These are phyloP conservation scores for Litsea cubeba DNA, from an alignment of 164 flowering plant species.

Conservation along the genomic window DNA sequence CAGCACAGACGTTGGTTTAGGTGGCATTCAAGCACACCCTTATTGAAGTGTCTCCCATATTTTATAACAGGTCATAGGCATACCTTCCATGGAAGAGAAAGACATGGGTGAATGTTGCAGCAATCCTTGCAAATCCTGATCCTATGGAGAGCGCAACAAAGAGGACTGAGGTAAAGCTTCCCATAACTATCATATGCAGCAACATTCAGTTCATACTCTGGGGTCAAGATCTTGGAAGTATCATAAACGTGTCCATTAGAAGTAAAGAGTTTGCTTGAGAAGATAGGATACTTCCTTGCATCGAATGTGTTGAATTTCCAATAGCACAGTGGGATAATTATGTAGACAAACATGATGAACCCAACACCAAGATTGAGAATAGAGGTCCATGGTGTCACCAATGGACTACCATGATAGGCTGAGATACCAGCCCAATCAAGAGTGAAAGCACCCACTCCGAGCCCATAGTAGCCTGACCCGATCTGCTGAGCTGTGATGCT, in stretches of 20 bases:
- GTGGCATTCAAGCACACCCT: too few relatives aligned
- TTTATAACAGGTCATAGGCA: neutral
- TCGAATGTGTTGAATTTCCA: conserved; percentile 88
- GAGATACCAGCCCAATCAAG: conserved; percentile 97
- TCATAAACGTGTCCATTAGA: conserved; percentile 63
- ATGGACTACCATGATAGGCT: conserved; percentile 94
- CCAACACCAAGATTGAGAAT: conserved; percentile 56
- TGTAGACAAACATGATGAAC: conserved; percentile 84
- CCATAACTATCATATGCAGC: conserved; percentile 72
- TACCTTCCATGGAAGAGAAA: conserved; percentile 87
- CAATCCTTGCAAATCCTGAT: conserved; percentile 83
- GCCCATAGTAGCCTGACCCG: conserved; percentile 90
- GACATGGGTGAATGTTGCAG: conserved; percentile 87
- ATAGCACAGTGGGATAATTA: conserved; percentile 78
- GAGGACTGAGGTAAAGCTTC: conserved; percentile 81
- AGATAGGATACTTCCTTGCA: conserved; percentile 80
- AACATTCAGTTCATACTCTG: conserved; percentile 64
- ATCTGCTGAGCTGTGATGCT: conserved; percentile 90
- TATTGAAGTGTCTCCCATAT: neutral
- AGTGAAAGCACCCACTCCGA: conserved; percentile 90
- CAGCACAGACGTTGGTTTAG: too few relatives aligned
- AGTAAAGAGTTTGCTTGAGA: conserved; percentile 74
- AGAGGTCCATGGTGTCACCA: conserved; percentile 77
- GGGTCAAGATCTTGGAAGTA: conserved; percentile 73
- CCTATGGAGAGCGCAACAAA: conserved; percentile 89